Evolutionary conservation across 345 rosid genomes (phyloP).

Genomic region (Lumnitzera littorea): DNA sequence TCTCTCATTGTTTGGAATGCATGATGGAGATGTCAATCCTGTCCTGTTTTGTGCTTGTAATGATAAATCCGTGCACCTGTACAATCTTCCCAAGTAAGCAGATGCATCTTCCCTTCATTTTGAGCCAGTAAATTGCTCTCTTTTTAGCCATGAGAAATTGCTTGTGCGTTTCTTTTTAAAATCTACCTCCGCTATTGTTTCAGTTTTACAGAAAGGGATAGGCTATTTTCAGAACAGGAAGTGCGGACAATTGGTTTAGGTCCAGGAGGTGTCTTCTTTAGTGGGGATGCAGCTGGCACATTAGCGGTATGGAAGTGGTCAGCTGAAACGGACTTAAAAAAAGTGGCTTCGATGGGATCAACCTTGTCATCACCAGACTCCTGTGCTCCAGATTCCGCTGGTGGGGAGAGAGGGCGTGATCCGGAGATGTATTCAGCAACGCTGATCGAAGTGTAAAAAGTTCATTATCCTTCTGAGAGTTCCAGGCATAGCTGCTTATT

Average conservation of each 20-base stretch:
- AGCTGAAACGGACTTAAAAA: too few relatives aligned
- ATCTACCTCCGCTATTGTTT: not conserved
- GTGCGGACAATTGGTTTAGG: conserved; percentile 28
- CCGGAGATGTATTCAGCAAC: too few relatives aligned
- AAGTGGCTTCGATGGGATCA: too few relatives aligned
- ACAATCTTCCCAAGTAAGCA: conserved; percentile 43
- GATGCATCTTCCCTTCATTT: not conserved
- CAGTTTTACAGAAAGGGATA: conserved; percentile 43
- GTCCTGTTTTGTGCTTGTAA: conserved; percentile 33
- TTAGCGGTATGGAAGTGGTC: conserved; percentile 27
- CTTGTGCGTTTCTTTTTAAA: not conserved
- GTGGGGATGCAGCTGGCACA: conserved; percentile 44
- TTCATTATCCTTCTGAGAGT: too few relatives aligned
- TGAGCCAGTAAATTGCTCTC: not conserved
- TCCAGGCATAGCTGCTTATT: too few relatives aligned
- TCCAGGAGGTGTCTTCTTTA: conserved; percentile 35
- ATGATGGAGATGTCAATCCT: conserved; percentile 35
- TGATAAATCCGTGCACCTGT: conserved; percentile 26
- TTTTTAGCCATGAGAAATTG: too few relatives aligned
- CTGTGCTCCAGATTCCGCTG: too few relatives aligned
- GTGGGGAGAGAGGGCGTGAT: too few relatives aligned
- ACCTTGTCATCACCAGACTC: too few relatives aligned
- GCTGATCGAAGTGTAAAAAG: too few relatives aligned
- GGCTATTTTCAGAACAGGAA: conserved; percentile 29
- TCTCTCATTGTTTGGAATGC: conserved; percentile 29